Percentiles rank a stretch among this genome's conserved stretches.
Evolutionary conservation across 169 alveolate genomes (phyloP).

Genomic region (Eimeria sp.): DNA sequence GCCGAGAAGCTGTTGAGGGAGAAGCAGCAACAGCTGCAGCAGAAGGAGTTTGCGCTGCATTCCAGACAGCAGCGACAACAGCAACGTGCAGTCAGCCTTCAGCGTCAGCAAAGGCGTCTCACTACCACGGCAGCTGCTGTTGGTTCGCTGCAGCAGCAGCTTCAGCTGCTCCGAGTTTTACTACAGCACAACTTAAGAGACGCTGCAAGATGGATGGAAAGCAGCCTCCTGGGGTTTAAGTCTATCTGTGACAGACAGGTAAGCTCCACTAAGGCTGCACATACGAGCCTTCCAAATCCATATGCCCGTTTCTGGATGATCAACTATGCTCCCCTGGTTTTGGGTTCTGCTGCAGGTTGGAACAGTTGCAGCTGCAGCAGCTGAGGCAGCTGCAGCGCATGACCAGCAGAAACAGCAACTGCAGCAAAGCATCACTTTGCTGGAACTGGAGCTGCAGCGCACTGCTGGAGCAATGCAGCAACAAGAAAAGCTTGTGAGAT

Average conservation of each 20-base stretch:
- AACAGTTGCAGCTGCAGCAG: constrained; percentile 44
- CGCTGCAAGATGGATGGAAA: constrained; percentile 58
- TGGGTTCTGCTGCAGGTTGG: constrained; percentile 48
- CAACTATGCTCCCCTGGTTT: not conserved
- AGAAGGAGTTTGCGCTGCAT: constrained; percentile 32
- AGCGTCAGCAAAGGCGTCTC: constrained; percentile 22
- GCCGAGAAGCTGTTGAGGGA: not conserved
- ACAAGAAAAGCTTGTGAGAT: constrained; percentile 4
- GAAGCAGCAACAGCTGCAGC: constrained; percentile 8
- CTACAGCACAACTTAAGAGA: constrained; percentile 31
- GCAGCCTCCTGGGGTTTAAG: constrained; percentile 26
- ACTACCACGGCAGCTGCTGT: constrained; percentile 47
- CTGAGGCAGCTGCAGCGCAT: constrained; percentile 37
- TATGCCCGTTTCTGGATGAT: not conserved
- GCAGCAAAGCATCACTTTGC: constrained; percentile 12
- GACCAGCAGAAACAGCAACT: constrained; percentile 25
- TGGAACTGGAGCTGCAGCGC: constrained; percentile 38
- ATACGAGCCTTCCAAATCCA: not conserved
- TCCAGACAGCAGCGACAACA: constrained; percentile 37
- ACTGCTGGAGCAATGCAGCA: constrained; percentile 36
- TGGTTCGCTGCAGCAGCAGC: constrained; percentile 60
- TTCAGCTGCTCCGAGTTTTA: constrained; percentile 25
- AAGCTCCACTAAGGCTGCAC: not conserved
- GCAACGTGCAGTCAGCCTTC: not conserved
- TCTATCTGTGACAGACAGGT: constrained; percentile 58